Base-by-base conservation (phyloP, 495 filamentous ascomycete genomes). In the Aspergillus kassunensis region DNA sequence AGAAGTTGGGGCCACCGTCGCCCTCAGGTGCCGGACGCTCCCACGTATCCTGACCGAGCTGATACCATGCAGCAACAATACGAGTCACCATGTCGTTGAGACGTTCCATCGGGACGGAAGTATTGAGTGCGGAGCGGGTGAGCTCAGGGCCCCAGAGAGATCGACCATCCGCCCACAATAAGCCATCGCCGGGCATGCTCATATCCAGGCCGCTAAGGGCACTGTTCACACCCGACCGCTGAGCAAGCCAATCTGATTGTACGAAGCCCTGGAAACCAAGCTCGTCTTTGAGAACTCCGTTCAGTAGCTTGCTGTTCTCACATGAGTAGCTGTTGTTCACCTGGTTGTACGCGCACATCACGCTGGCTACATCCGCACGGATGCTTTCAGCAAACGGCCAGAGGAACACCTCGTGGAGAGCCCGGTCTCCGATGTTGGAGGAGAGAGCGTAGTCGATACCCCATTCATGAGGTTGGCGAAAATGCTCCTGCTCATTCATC, bases 201-300 rank as follows among this genome's bases (percentile, higher is more conserved):
- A 96, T 91, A 66, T 97, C 92, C 11, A 97, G 72, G 1, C 92
- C 92, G 18, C 90, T 85, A 18, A 96, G 67, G 3, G 91, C 87
- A 54, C 83, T 87, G 13, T 79, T 80, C 0, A 96, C 87, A 20
- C 91, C 91, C 20, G 83, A 84, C 25, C 88, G 79, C 64, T 96
- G 91, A 6, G 91, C 92, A 5, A 95, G 79, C 92, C 92, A 97
- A 65, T 97, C 92, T 6, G 84, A 88, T 73, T 92, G 87, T 1
- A 97, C 87, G 42, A 95, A 97, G 0, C 92, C 92, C 56, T 96
- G 91, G 63, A 97, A 97, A 8, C 90, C 91, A 7, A 96, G 71
- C 65, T 97, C 92, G 59, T 96, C 91, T 62, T 95, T 95, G 6
- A 97, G 71, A n/a, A 96, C 81, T 2, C 91, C 90, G 63, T 96